Evolutionary conservation across 805 yeast genomes (phyloP).

Genomic region (Saccharomycopsis vini): DNA sequence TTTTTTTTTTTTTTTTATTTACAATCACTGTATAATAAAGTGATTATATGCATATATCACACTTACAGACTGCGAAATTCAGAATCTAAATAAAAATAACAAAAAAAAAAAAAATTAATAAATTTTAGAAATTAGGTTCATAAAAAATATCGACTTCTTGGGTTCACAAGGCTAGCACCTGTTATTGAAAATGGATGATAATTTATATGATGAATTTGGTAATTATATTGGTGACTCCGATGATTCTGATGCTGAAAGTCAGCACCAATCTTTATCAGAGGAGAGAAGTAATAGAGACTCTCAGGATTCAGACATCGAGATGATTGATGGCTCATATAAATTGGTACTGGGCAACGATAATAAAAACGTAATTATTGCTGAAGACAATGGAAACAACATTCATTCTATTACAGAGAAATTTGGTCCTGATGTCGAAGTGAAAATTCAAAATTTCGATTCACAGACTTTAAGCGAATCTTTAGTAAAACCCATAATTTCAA

Average conservation of each 20-base stretch:
- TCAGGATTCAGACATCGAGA: too few relatives aligned
- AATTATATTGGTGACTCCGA: slow-evolving; percentile 48
- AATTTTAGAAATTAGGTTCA: too few relatives aligned
- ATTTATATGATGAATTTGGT: slow-evolving; percentile 77
- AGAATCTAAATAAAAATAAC: too few relatives aligned
- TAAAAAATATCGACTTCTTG: too few relatives aligned
- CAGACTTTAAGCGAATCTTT: slow-evolving; percentile 50
- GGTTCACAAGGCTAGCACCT: too few relatives aligned
- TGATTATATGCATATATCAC: neutral
- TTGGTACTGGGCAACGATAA: too few relatives aligned
- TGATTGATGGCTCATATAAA: too few relatives aligned
- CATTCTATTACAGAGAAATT: slow-evolving; percentile 39
- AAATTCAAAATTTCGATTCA: slow-evolving; percentile 47
- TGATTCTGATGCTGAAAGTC: slow-evolving; percentile 38
- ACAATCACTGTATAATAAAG: neutral
- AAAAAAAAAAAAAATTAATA: too few relatives aligned
- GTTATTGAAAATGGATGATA: slow-evolving; percentile 46
- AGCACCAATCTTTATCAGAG: too few relatives aligned
- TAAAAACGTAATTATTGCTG: slow-evolving; percentile 23
- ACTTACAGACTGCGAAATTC: too few relatives aligned
- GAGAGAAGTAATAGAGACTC: too few relatives aligned
- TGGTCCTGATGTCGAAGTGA: slow-evolving; percentile 58
- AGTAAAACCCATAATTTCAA: slow-evolving; percentile 41
- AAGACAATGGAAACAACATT: slow-evolving; percentile 13
- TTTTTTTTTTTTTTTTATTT: too few relatives aligned